Percentiles rank a stretch among this genome's conserved stretches.
These are phyloP conservation scores for Fusarium avenaceum DNA, from an alignment of 2,329 filamentous ascomycete genomes.

Conservation along the genomic window DNA sequence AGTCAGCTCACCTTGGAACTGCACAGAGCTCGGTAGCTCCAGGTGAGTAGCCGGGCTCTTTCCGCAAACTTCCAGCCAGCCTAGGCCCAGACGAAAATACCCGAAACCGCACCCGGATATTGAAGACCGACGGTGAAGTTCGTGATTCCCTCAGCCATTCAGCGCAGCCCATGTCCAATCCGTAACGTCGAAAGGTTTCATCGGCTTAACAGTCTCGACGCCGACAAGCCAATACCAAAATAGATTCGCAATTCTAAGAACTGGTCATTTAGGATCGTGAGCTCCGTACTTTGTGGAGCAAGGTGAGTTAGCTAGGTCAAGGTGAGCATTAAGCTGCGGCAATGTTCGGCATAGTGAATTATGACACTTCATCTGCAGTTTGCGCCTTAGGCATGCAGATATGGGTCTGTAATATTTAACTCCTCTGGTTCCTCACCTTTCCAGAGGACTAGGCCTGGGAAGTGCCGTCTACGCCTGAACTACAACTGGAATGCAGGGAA, in stretches of 20 bases:
- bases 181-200: background rate
- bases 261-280: background rate
- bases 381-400: slow-evolving; percentile 18
- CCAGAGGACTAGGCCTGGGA: background rate
- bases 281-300: slow-evolving; percentile 17
- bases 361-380: background rate
- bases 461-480: background rate
- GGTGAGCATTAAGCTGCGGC: slow-evolving; percentile 16
- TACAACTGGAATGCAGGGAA: slow-evolving; percentile 2
- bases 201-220: slow-evolving; percentile 9
- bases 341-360: slow-evolving; percentile 29
- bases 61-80: background rate
- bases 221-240: background rate
- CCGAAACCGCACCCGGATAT: slow-evolving; percentile 21
- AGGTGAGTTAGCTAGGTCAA: slow-evolving; percentile 12
- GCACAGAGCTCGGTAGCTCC: background rate
- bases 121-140: slow-evolving; percentile 32
- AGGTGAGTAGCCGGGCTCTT: background rate
- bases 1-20: background rate
- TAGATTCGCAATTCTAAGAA: background rate
- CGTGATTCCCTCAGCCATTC: slow-evolving; percentile 10
- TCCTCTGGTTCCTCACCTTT: background rate
- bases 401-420: slow-evolving; percentile 4
- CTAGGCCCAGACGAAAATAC: slow-evolving; percentile 18
- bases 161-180: background rate